Percentiles rank a stretch among this genome's conserved stretches.
Evolutionary conservation across 495 filamentous ascomycete genomes (phyloP).

Genomic region (Neurospora sp.): DNA sequence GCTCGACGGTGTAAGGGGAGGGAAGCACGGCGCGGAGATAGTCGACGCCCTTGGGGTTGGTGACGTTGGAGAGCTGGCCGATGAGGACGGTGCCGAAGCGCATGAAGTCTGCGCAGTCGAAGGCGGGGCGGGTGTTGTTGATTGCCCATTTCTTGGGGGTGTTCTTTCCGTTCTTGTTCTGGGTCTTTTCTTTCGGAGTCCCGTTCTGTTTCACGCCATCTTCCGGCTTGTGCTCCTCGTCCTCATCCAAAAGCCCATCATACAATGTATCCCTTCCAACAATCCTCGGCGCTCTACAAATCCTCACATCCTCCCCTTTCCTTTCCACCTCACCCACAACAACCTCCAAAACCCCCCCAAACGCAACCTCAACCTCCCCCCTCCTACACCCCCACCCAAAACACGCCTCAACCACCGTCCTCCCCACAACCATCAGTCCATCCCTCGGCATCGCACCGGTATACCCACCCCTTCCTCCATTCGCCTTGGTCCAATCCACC

Average conservation of each 20-base stretch:
- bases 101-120: slow-evolving; percentile 1
- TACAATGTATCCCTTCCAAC: background rate
- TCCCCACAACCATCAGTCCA: slow-evolving; percentile 1
- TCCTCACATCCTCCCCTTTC: background rate
- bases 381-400: background rate
- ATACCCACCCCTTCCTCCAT: background rate
- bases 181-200: no score
- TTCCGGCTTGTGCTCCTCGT: background rate
- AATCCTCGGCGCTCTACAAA: background rate
- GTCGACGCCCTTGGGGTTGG: background rate
- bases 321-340: background rate
- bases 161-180: background rate
- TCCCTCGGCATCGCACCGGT: slow-evolving; percentile 2
- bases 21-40: background rate
- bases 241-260: background rate
- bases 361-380: background rate
- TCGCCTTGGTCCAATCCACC: background rate
- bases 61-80: background rate
- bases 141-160: background rate
- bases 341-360: background rate
- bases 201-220: background rate
- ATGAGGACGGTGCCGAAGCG: background rate
- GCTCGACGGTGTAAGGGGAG: background rate
- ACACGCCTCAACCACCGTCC: background rate
- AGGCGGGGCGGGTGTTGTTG: background rate